Conservation (phyloP, 495 filamentous ascomycete genomes). For the Xylaria venustula region DNA sequence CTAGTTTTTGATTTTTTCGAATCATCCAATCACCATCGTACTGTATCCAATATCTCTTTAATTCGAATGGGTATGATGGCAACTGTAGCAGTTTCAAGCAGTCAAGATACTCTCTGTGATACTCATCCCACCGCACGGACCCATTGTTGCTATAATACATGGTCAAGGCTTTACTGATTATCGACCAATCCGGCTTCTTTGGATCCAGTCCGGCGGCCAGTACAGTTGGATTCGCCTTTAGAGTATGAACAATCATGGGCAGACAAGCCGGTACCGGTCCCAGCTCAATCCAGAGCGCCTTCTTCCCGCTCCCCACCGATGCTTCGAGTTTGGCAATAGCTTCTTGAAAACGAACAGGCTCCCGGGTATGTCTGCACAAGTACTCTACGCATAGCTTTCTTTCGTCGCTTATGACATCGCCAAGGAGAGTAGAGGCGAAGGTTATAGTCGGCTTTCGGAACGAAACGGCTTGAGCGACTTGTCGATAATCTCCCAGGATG, state of each 20-base stretch:
- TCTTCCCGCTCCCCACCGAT: constrained; percentile 28
- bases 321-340: constrained; percentile 43
- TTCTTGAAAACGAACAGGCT: constrained; percentile 59
- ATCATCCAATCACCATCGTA: constrained; percentile 31
- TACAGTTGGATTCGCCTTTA: constrained; percentile 42
- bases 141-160: constrained; percentile 35
- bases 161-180: constrained; percentile 20
- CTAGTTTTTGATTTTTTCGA: no score
- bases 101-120: constrained; percentile 56
- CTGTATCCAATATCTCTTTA: constrained; percentile 66
- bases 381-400: constrained; percentile 46
- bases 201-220: constrained; percentile 18
- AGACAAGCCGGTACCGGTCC: constrained; percentile 56
- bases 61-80: constrained; percentile 62
- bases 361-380: constrained; percentile 46
- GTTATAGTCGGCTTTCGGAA: constrained; percentile 56
- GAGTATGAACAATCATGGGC: constrained; percentile 55
- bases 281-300: constrained; percentile 45
- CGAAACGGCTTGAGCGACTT: constrained; percentile 44
- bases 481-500: constrained; percentile 55
- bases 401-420: constrained; percentile 42
- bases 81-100: constrained; percentile 53
- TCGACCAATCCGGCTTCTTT: no score
- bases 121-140: constrained; percentile 64
- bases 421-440: constrained; percentile 58